phyloP scores from a whole-genome alignment of 2,329 filamentous ascomycete genomes.

The Zasmidium angulare region DNA sequence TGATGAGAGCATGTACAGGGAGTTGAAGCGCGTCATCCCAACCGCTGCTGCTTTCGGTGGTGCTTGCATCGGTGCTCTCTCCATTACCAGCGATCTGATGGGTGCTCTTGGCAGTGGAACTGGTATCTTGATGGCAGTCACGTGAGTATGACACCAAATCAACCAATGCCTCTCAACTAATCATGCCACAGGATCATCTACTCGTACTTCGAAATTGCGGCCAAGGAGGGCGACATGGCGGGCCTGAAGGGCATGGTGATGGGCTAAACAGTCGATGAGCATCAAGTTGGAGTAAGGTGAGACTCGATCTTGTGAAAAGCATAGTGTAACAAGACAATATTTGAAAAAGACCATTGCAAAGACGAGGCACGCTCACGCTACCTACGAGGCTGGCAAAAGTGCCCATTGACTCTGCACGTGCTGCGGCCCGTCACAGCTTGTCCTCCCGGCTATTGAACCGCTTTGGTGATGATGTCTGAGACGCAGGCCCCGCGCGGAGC shows the following conservation, averaged over 20 bases:
- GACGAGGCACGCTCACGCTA: neutral
- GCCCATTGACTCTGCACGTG: conserved; percentile 6
- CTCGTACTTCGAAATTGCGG: conserved; percentile 98
- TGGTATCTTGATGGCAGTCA: conserved; percentile 96
- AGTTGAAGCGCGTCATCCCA: conserved; percentile 98
- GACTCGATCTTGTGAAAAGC: conserved; percentile 19
- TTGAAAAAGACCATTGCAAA: neutral
- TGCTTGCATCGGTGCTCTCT: conserved; percentile 97
- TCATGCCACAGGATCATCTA: conserved; percentile 81
- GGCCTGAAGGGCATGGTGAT: conserved; percentile 69
- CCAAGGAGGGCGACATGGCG: conserved; percentile 93
- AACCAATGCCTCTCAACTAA: conserved; percentile 19
- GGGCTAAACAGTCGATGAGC: conserved; percentile 33
- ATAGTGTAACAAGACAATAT: conserved; percentile 9
- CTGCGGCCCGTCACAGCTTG: conserved; percentile 7
- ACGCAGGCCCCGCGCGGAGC: conserved; percentile 3
- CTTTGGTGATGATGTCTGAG: neutral
- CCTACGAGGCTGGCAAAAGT: neutral
- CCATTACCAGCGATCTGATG: conserved; percentile 91
- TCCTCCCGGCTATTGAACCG: conserved; percentile 1
- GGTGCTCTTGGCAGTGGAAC: conserved; percentile 95
- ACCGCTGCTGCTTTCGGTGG: conserved; percentile 97
- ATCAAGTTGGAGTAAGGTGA: conserved; percentile 22
- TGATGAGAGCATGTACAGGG: conserved; percentile 99
- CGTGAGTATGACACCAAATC: conserved; percentile 63